Conservation (phyloP, 1,284 basidiomycete species). For the Austroboletus olivaceoglutinosus region DNA sequence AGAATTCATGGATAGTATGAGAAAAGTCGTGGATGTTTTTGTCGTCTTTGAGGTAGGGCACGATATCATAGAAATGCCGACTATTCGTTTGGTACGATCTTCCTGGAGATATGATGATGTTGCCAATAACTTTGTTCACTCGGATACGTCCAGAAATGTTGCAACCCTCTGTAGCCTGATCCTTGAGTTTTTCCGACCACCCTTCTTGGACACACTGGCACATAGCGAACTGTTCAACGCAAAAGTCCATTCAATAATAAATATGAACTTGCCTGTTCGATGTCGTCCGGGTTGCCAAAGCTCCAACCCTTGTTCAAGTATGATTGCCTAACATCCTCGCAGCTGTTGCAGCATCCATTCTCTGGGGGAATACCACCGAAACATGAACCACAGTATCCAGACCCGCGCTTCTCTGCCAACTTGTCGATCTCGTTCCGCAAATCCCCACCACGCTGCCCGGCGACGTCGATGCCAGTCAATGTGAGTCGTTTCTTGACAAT, state of each 20-base stretch:
- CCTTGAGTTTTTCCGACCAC: conserved; percentile 92
- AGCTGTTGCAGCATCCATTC: conserved; percentile 91
- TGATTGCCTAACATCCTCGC: conserved; percentile 90
- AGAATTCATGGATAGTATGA: conserved; percentile 81
- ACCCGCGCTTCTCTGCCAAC: conserved; percentile 60
- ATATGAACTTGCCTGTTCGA: conserved; percentile 78
- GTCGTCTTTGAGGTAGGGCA: conserved; percentile 91
- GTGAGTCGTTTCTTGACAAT: conserved; percentile 82
- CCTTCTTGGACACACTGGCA: conserved; percentile 87
- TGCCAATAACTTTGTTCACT: conserved; percentile 96
- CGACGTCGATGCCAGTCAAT: conserved; percentile 57
- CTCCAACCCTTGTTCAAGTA: conserved; percentile 95
- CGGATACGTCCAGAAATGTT: conserved; percentile 88
- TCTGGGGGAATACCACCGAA: conserved; percentile 87
- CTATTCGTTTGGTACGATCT: conserved; percentile 88
- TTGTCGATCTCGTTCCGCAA: conserved; percentile 85
- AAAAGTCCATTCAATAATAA: neutral
- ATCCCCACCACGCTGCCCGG: conserved; percentile 56
- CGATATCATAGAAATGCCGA: conserved; percentile 87
- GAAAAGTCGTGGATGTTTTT: conserved; percentile 91
- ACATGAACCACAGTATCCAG: conserved; percentile 92
- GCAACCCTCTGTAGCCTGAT: conserved; percentile 93
- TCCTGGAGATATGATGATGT: conserved; percentile 87
- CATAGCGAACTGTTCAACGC: conserved; percentile 4
- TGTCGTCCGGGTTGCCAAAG: conserved; percentile 85